phyloP scores from a whole-genome alignment of 768 basidiomycete species.

The Leccinum disarticulatum region DNA sequence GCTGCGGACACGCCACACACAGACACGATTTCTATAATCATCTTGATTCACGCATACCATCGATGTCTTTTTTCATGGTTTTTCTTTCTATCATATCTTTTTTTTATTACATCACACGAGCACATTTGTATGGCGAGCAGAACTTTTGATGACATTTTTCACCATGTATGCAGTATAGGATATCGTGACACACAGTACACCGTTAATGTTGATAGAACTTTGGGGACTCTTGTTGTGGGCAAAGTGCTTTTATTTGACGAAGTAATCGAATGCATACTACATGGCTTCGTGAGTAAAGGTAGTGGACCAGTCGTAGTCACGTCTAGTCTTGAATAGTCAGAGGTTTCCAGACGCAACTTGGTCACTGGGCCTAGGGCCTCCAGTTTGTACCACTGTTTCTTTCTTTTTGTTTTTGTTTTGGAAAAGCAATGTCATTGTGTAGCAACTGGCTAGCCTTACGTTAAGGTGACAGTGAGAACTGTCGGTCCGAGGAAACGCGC shows the following conservation, averaged over 20 bases:
- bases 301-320: no score
- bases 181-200: not conserved
- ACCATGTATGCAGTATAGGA: constrained; percentile 9
- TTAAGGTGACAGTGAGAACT: no score
- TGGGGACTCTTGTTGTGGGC: not conserved
- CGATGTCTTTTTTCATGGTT: not conserved
- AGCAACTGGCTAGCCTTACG: no score
- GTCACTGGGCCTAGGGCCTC: no score
- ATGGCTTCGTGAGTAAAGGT: not conserved
- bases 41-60: constrained; percentile 1
- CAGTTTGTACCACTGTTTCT: no score
- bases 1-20: constrained; percentile 14
- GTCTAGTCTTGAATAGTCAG: no score
- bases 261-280: not conserved
- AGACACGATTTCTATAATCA: constrained; percentile 11
- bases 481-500: no score
- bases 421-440: no score
- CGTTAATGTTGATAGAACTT: not conserved
- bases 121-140: constrained; percentile 11
- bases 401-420: no score
- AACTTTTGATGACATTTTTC: constrained; percentile 1
- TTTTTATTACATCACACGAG: not conserved
- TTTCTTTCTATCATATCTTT: not conserved
- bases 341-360: no score
- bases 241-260: not conserved